Evolutionary conservation across 805 yeast genomes (phyloP).

Genomic region (Starmera caribaea): DNA sequence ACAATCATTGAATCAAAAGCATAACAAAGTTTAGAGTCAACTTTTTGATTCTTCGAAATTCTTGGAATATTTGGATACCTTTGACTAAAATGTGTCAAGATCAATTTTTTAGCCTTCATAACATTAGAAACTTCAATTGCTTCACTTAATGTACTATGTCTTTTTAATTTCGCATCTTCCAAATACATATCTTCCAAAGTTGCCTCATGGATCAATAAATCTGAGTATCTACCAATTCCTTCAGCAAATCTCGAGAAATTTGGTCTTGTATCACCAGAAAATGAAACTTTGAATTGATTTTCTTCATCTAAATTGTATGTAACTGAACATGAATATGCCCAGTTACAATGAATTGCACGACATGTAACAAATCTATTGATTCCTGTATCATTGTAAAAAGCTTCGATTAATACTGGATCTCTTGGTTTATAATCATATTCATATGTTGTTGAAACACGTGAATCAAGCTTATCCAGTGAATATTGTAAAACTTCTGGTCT

Average conservation of each 20-base stretch:
- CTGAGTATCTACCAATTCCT: slow-evolving; percentile 54
- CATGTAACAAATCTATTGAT: slow-evolving; percentile 45
- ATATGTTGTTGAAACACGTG: too few species aligned
- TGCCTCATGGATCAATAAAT: slow-evolving; percentile 85
- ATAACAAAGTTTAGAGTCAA: slow-evolving; percentile 30
- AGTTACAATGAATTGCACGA: slow-evolving; percentile 75
- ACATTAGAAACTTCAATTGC: slow-evolving; percentile 61
- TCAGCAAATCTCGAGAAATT: slow-evolving; percentile 44
- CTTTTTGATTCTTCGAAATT: slow-evolving; percentile 18
- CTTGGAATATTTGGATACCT: slow-evolving; percentile 60
- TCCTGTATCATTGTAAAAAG: slow-evolving; percentile 32
- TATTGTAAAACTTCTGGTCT: slow-evolving; percentile 23
- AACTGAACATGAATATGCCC: slow-evolving; percentile 65
- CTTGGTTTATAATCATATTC: slow-evolving; percentile 9
- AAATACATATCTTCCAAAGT: slow-evolving; percentile 74
- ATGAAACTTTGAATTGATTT: slow-evolving; percentile 47
- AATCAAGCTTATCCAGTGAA: slow-evolving; percentile 9
- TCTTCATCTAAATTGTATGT: slow-evolving; percentile 27
- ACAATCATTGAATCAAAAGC: slow-evolving; percentile 64
- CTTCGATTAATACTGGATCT: slow-evolving; percentile 19
- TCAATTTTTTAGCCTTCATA: slow-evolving; percentile 64
- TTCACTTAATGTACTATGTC: slow-evolving; percentile 83
- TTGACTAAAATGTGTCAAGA: slow-evolving; percentile 89
- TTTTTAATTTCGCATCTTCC: slow-evolving; percentile 71
- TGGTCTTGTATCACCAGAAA: slow-evolving; percentile 95